Percentiles rank a stretch among this genome's conserved stretches.
phyloP scores from a whole-genome alignment of 1,139 yeast genomes.

The Blastobotrys aristatus region DNA sequence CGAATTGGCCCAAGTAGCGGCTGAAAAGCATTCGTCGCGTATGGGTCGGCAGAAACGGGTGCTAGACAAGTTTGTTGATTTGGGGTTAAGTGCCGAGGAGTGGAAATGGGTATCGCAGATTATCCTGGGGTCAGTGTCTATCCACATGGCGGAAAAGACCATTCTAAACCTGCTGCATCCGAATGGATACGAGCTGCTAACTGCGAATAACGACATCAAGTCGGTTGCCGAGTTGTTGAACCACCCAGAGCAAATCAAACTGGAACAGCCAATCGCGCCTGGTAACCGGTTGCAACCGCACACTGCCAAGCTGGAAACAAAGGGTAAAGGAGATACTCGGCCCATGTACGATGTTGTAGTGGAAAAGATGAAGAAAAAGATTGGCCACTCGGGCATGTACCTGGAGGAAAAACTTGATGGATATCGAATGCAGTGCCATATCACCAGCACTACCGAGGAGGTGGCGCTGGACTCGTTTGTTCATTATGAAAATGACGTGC shows the following conservation, averaged over 20 bases:
- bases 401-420: slow-evolving; percentile 95
- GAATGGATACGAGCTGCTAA: neutral
- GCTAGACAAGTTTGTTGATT: slow-evolving; percentile 44
- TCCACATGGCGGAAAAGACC: slow-evolving; percentile 58
- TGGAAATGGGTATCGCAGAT: slow-evolving; percentile 66
- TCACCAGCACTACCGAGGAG: slow-evolving; percentile 36
- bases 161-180: slow-evolving; percentile 51
- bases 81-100: slow-evolving; percentile 58
- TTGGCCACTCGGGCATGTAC: slow-evolving; percentile 25
- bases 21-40: neutral
- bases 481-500: neutral
- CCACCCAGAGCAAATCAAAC: neutral
- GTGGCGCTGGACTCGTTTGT: neutral
- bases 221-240: neutral
- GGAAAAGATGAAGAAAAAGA: neutral
- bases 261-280: neutral
- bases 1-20: slow-evolving; percentile 34
- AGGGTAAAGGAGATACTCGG: too few relatives aligned
- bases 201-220: neutral
- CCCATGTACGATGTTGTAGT: neutral
- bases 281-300: neutral
- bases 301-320: neutral
- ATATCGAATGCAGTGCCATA: slow-evolving; percentile 76
- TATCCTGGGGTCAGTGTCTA: slow-evolving; percentile 43
- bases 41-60: slow-evolving; percentile 33